Evolutionary conservation across 768 basidiomycete species (phyloP), one percentile per base, ranked within the genome.

Genomic region (Vishniacozyma victoriae): DNA sequence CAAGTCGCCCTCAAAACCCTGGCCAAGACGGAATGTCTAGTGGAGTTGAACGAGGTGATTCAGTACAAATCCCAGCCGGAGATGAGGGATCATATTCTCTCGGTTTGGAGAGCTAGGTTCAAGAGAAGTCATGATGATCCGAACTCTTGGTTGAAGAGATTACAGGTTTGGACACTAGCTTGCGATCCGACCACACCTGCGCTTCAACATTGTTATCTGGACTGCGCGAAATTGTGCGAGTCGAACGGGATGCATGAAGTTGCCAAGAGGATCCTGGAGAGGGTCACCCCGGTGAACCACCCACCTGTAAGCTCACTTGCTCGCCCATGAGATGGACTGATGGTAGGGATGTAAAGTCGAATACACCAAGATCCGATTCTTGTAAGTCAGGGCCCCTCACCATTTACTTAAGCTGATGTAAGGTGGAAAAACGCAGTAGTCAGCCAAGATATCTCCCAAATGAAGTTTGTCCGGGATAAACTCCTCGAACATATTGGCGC

Each of bases 11-110:
- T 68, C 23, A 63, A 63, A 36, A 61, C 60, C 12, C 55, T 72
- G 4, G 68, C 64, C 1, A 72, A 68, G 55, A 59, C 65, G 0
- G 63, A 71, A 44, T 47, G 61, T 24, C 56, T 72, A 6, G 64
- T 64, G 9, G 70, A 72, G 35, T 41, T 72, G 11, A 55, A 67
- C 33, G 70, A 72, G 48, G 70, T 70, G 18, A 70, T 72, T 12
- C 62, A 57, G 35, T 70, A 64, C 59, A 61, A 66, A 44, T 59
- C 60, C 12, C 60, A 52, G 35, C 70, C 70, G 0, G 70, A 69
- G 20, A 27, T 55, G n/a, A 54, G 60, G 24, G 40, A 52, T 12
- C 47, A 50, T 36, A 55, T 68, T 20, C 51, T 64, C 1, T 39
- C 46, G 1, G 50, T 51, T 3, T 70, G 70, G 70, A 50, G 55